Evolutionary conservation across 225 moss, liverwort and hornwort species (phyloP), one percentile per base, ranked within the genome.

Genomic region (Bryum argenteum): DNA sequence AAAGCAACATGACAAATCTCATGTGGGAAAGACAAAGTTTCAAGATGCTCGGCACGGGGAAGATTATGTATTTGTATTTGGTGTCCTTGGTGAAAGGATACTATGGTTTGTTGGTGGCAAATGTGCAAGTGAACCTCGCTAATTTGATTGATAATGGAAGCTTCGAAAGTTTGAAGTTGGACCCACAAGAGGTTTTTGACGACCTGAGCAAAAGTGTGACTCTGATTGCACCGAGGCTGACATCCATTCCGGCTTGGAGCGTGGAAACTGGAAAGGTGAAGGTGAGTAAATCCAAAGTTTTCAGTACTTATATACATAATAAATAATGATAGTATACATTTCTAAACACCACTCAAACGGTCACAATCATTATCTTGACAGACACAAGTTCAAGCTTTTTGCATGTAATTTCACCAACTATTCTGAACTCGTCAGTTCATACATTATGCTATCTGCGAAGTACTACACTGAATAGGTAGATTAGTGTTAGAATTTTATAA

Each of bases 81-180:
- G 70, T 76, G 53, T 91, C 91, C 14, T 42, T 85, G 23, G 77
- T 79, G 13, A 70, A 40, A 0, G 95, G 95, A 0, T 77, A 89
- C 0, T 96, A 85, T 17, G 95, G 95, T 1, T 14, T 65, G 10
- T 59, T 96, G 2, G 79, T 93, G 12, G 88, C 89, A 1, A 91
- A 91, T n/a, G 56, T 95, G 8, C 73, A 83, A 12, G 93, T 93
- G 9, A 73, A 60, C 0, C 51, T 96, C 10, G 51, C 65, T 10
- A 81, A 60, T 17, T 56, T 93, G 21, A 15, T 96, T 0, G 93
- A 91, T 0, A 96, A 96, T 15, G 95, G 95, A 13, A 96, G 95
- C 55, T 96, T 96, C 13, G 95, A 96, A 53, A 23, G 0, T 0
- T 0, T 88, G 6, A 0, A 43, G 0, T 8, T 71, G 2, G 16